Base-by-base conservation (phyloP, 352 stramenopile genomes). In the Phytophthora citricola region DNA sequence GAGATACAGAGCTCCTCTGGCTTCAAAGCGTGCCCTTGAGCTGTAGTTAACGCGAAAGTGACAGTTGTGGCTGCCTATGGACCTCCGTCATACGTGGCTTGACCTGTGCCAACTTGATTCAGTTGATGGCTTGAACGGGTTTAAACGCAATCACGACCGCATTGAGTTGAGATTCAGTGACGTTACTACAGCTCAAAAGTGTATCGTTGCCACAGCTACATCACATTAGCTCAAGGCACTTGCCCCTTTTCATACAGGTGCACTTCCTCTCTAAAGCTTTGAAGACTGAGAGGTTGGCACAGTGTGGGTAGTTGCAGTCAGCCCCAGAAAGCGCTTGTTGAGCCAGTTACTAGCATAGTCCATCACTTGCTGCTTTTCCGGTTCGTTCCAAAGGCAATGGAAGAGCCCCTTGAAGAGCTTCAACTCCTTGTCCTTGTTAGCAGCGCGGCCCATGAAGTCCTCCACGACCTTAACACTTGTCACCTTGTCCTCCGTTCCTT, bases 331-430 rank as follows among this genome's bases (percentile, higher is more conserved):
- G 11, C 68, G 62, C 6, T 69, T 40, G 22, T 81, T 52, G 14
- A 93, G 70, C 85, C 85, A 93, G 31, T 60, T 45, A 41, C 51
- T 58, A 11, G 87, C 46, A 31, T 71, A 63, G 4, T 71, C 51
- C 20, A 89, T 58, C n/a, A 90, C 82, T 2, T 71, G 49, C 12
- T 89, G 75, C 14, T 78, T 76, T 49, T 91, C 79, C 1, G 76
- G 76, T 53, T 93, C 85, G 38, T 91, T 77, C 57, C 82, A 90
- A 4, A 91, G 61, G 29, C 73, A 73, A 26, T 93, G 83, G 52
- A 73, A 91, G 11, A 78, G 54, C 1, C 73, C 83, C 2, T 77
- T 65, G 31, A 93, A 82, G 12, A 85, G 24, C 60, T 78, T 79
- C 48, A 91, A 73, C 41, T 79, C 66, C 63, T 93, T 93, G 76